Base-by-base conservation (phyloP, 345 rosid genomes). In the Theobroma cacao region DNA sequence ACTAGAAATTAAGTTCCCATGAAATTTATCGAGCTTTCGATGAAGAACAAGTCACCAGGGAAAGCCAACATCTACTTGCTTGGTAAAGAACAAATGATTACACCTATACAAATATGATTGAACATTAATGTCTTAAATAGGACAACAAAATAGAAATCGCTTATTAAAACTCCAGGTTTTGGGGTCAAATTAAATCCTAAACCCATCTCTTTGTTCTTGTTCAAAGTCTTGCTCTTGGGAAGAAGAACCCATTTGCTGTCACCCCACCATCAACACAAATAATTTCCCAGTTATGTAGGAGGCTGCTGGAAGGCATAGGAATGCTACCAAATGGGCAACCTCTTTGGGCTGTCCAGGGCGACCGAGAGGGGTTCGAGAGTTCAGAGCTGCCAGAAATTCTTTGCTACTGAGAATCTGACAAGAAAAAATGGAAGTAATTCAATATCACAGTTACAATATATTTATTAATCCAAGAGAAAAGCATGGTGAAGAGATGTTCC, bases 321-420 rank as follows among this genome's bases (percentile, higher is more conserved):
- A 93, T 30, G 86, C 91, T 17, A 86, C 94, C 10, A 89, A 80
- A 5, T 93, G 86, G 2, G 98, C 84, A 0, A 92, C 98, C 80
- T 94, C 97, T 68, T 84, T 83, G 14, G 98, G 84, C 73, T 94
- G 93, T 74, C 90, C 97, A n/a, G 90, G 71, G 0, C 97, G 93
- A 64, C 83, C 84, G 36, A 89, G 90, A 4, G 97, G 95, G 15
- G 97, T 20, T 18, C 22, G 56, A 6, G 56, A 52, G 56, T 4
- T 52, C 0, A 48, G 53, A 48, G n/a, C 53, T 48, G 15, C 53
- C 53, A 48, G 1, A 15, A 52, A 52, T 52, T 18, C 20, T 17
- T 5, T 52, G 22, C 24, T 52, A 18, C 9, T 18, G 2, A 52
- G 24, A 52, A 17, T 2, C 56, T 20, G 22, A 50, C n/a, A 50